Conservation (phyloP, 345 rosid genomes). For the Populus nigra region DNA sequence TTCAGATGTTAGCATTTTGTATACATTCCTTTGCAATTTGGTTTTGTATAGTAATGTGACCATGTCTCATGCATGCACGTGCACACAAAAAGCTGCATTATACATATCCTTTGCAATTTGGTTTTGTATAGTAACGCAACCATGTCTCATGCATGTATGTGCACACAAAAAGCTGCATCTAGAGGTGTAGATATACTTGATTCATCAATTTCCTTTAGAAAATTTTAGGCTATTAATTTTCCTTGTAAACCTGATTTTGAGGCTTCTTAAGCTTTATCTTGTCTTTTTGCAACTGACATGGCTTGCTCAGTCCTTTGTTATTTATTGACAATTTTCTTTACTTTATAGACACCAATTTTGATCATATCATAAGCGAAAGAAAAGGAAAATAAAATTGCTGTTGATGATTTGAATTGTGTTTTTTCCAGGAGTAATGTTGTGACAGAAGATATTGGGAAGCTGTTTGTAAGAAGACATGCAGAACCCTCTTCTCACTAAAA, state of each 20-base stretch:
- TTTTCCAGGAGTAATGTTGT: conserved; percentile 82
- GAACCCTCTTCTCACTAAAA: conserved; percentile 38
- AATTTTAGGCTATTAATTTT: background rate
- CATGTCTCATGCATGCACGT: background rate
- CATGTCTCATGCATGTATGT: background rate
- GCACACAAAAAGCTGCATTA: background rate
- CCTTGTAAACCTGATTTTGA: background rate
- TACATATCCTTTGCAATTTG: background rate
- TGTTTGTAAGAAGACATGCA: conserved; percentile 60
- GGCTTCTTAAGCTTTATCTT: background rate
- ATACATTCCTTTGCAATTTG: background rate
- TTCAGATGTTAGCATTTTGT: background rate
- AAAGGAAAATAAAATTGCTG: background rate
- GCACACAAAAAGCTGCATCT: background rate
- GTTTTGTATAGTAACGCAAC: background rate
- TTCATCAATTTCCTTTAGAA: background rate
- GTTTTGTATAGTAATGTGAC: background rate
- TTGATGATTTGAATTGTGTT: conserved; percentile 17
- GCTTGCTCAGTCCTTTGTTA: background rate
- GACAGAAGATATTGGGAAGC: conserved; percentile 84
- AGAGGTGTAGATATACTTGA: background rate
- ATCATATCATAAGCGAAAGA: background rate
- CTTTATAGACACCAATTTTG: background rate
- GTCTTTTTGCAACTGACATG: background rate
- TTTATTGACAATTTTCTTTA: background rate